phyloP scores from a whole-genome alignment of 202 grass and related monocot species.

The Dendrocalamus latiflorus region DNA sequence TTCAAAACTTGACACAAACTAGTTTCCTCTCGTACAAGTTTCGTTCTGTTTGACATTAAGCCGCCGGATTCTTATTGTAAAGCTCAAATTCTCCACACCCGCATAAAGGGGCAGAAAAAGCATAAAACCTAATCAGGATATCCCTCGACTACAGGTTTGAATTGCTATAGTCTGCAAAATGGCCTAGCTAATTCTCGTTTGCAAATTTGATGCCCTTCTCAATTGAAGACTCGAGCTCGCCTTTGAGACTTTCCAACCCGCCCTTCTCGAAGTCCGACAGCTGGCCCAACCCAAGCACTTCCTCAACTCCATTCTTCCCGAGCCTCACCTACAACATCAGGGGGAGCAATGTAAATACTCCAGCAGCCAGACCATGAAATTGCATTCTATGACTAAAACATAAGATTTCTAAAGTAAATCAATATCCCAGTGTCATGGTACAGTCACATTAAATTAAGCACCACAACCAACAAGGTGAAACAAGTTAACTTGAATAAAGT shows the following conservation, averaged over 20 bases:
- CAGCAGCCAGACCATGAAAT: slow-evolving; percentile 2
- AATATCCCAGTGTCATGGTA: not conserved
- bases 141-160: slow-evolving; percentile 14
- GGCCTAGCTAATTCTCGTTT: slow-evolving; percentile 37
- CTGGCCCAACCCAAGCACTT: slow-evolving; percentile 54
- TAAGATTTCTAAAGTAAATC: not conserved
- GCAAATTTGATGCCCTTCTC: slow-evolving; percentile 72
- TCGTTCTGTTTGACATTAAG: slow-evolving; percentile 18
- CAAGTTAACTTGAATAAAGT: not conserved
- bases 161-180: slow-evolving; percentile 30
- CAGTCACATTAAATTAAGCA: not conserved
- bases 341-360: not conserved
- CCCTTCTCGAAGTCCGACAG: slow-evolving; percentile 65
- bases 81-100: slow-evolving; percentile 18
- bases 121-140: slow-evolving; percentile 9
- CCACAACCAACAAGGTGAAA: not conserved
- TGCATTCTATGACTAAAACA: not conserved
- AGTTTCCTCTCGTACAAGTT: slow-evolving; percentile 10
- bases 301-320: slow-evolving; percentile 75
- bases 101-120: slow-evolving; percentile 30
- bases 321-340: slow-evolving; percentile 58
- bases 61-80: slow-evolving; percentile 34
- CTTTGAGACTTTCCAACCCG: slow-evolving; percentile 57
- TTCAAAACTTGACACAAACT: slow-evolving; percentile 2
- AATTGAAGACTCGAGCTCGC: slow-evolving; percentile 66